Conservation (phyloP, 805 yeast genomes). For the Yarrowia sp. region DNA sequence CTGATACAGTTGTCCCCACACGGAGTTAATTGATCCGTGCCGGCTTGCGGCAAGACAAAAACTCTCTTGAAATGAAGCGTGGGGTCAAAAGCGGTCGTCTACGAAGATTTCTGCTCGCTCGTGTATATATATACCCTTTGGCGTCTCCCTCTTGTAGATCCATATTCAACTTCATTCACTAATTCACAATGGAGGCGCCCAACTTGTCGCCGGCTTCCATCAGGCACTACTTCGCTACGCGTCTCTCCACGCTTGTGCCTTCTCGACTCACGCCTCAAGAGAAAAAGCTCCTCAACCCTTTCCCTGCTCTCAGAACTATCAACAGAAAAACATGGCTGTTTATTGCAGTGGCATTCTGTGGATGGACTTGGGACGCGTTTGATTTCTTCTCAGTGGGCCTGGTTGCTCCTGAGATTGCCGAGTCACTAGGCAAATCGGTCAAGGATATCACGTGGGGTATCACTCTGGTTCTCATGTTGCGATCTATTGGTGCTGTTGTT, state of each 20-base stretch:
- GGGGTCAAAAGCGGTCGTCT: neutral
- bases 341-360: slow-evolving; percentile 57
- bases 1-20: slow-evolving; percentile 11
- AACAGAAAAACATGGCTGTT: slow-evolving; percentile 58
- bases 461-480: slow-evolving; percentile 66
- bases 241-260: slow-evolving; percentile 39
- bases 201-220: slow-evolving; percentile 33
- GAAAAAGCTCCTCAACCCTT: slow-evolving; percentile 51
- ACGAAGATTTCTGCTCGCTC: neutral
- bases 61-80: neutral
- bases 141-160: too few species aligned
- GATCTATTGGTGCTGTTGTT: slow-evolving; percentile 67
- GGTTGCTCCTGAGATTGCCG: slow-evolving; percentile 52
- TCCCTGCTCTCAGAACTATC: slow-evolving; percentile 52
- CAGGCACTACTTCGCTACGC: slow-evolving; percentile 36
- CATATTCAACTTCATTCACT: too few species aligned
- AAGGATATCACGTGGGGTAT: slow-evolving; percentile 68
- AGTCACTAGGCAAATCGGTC: slow-evolving; percentile 45
- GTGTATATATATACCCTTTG: neutral
- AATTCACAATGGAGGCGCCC: slow-evolving; percentile 29
- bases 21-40: slow-evolving; percentile 7
- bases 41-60: neutral
- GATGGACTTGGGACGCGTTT: slow-evolving; percentile 73
- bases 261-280: slow-evolving; percentile 31
- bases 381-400: slow-evolving; percentile 66